Conservation (phyloP, 2,329 filamentous ascomycete genomes). For the Fusarium newnesense region DNA sequence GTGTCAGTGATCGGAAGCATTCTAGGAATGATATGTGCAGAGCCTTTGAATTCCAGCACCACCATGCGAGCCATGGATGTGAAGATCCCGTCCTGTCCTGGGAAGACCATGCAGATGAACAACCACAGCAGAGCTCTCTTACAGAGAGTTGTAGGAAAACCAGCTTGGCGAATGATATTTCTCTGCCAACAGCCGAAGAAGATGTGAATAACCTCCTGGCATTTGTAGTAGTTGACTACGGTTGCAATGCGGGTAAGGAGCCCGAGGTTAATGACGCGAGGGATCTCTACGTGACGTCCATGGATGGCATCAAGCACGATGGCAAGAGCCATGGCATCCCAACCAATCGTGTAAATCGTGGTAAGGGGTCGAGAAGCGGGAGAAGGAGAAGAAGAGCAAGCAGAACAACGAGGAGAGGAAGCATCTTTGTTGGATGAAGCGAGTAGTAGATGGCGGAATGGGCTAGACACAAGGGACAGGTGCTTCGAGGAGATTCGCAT, state of each 20-base stretch:
- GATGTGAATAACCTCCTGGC: not conserved
- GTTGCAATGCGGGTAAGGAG: not conserved
- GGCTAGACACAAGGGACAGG: accelerated
- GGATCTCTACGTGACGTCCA: not conserved
- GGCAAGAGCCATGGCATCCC: not conserved
- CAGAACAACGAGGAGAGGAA: not conserved
- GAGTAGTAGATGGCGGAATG: not conserved
- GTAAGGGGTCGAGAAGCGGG: not conserved
- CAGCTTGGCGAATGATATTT: accelerated
- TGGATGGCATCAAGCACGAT: constrained; percentile 13
- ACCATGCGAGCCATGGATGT: not conserved
- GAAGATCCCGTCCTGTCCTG: not conserved
- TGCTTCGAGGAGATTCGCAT: not conserved
- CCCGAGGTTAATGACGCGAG: not conserved
- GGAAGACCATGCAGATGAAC: not conserved
- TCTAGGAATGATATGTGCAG: not conserved
- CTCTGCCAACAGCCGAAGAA: not conserved
- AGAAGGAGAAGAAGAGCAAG: not conserved
- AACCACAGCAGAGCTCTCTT: not conserved
- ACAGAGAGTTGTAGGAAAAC: not conserved
- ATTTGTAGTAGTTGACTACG: constrained; percentile 10
- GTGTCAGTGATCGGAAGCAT: not conserved
- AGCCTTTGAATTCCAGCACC: accelerated
- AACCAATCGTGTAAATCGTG: not conserved
- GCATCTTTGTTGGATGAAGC: not conserved